These are phyloP conservation scores for Closterium sp. DNA, from an alignment of 139 green algal species.

Conservation along the genomic window DNA sequence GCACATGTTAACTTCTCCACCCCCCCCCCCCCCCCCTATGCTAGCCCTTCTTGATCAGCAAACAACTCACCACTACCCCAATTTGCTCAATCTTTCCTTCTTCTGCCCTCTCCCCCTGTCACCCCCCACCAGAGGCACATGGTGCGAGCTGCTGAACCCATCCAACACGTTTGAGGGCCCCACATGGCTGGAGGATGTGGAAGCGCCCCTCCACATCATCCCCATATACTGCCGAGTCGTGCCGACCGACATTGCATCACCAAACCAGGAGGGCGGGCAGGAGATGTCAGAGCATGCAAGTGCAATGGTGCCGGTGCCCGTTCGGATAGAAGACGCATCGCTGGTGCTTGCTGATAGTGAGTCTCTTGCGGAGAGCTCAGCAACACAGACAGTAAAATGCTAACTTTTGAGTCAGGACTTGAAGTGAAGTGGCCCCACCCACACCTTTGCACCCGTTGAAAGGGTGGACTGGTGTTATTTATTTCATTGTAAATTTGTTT, in stretches of 20 bases:
- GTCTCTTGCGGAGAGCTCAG: background rate
- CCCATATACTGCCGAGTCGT: constrained; percentile 55
- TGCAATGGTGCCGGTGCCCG: background rate
- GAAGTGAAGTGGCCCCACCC: background rate
- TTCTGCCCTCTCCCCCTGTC: background rate
- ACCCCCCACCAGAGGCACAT: constrained; percentile 14
- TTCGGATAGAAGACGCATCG: background rate
- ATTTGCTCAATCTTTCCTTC: background rate
- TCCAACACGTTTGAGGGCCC: constrained; percentile 51
- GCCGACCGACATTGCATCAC: background rate
- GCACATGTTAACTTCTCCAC: too few species aligned
- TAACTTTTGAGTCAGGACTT: background rate
- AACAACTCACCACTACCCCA: background rate
- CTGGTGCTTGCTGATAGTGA: background rate
- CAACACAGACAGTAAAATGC: background rate
- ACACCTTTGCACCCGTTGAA: background rate
- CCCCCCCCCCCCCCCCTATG: background rate
- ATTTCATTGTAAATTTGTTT: background rate
- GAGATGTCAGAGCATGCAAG: background rate
- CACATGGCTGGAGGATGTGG: constrained; percentile 58
- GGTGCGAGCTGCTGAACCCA: constrained; percentile 44
- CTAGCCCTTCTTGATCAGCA: background rate
- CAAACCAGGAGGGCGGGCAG: background rate
- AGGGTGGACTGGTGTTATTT: background rate
- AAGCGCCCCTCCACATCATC: constrained; percentile 61